Conservation (phyloP, 2,329 filamentous ascomycete species). For the Lomentospora prolificans region DNA sequence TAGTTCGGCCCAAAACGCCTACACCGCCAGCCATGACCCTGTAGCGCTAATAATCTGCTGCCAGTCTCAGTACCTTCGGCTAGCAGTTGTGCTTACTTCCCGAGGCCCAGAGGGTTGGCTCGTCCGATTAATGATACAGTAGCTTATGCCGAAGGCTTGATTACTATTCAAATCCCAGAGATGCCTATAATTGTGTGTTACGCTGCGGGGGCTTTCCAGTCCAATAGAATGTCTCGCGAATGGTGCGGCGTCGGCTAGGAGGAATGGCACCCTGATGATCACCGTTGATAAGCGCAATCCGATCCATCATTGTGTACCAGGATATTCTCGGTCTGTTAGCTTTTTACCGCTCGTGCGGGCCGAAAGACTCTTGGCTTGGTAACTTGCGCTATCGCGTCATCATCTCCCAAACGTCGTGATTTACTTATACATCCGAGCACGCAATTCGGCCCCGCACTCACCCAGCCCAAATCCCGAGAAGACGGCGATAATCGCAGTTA, state of each 20-base stretch:
- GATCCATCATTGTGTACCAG: too few relatives aligned
- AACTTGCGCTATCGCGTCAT: neutral
- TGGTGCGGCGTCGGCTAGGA: neutral
- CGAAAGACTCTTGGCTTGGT: neutral
- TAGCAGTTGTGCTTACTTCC: too few relatives aligned
- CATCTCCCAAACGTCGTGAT: neutral
- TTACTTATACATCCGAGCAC: neutral
- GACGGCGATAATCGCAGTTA: neutral
- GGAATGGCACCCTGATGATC: too few relatives aligned
- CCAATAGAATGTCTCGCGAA: too few relatives aligned
- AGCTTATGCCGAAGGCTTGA: neutral
- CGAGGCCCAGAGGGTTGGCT: too few relatives aligned
- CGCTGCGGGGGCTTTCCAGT: neutral
- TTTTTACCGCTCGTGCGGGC: too few relatives aligned
- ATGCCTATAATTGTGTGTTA: neutral
- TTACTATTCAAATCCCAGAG: neutral
- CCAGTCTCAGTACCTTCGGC: too few relatives aligned
- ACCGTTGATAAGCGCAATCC: too few relatives aligned
- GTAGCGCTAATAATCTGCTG: too few relatives aligned
- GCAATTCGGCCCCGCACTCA: neutral
- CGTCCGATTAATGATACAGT: neutral
- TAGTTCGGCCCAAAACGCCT: too few relatives aligned
- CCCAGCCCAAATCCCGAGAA: neutral
- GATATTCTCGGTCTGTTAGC: too few relatives aligned
- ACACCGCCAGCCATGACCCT: too few relatives aligned